phyloP scores from a whole-genome alignment of 208 protist species.

The Leishmania tarentolae region DNA sequence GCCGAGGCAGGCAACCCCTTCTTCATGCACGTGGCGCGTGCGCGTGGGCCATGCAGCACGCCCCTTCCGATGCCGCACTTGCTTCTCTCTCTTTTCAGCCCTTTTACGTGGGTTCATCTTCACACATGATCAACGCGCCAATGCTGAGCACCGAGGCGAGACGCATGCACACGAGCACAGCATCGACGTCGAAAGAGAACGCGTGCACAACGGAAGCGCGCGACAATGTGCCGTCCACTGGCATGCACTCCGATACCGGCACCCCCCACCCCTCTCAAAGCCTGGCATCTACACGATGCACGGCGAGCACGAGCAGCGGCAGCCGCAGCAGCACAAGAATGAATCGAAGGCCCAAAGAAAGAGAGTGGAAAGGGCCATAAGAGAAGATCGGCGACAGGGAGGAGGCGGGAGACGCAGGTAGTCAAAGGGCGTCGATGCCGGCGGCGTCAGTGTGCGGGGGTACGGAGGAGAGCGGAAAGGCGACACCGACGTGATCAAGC shows the following conservation, averaged over 20 bases:
- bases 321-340: neutral
- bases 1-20: neutral
- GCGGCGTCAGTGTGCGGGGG: neutral
- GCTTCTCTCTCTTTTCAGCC: neutral
- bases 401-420: no score
- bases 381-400: neutral
- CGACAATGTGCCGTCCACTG: neutral
- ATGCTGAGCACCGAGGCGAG: neutral
- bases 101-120: neutral
- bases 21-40: neutral
- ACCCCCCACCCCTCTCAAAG: no score
- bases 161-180: neutral
- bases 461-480: neutral
- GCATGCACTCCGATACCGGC: neutral
- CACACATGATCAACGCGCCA: neutral
- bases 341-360: neutral
- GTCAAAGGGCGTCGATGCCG: neutral
- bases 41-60: neutral
- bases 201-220: neutral
- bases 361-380: neutral
- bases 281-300: neutral
- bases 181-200: neutral
- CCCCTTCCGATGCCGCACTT: neutral
- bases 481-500: neutral
- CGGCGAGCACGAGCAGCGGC: neutral